Base-by-base conservation (phyloP, 1,284 basidiomycete species). In the Boletus mariae region DNA sequence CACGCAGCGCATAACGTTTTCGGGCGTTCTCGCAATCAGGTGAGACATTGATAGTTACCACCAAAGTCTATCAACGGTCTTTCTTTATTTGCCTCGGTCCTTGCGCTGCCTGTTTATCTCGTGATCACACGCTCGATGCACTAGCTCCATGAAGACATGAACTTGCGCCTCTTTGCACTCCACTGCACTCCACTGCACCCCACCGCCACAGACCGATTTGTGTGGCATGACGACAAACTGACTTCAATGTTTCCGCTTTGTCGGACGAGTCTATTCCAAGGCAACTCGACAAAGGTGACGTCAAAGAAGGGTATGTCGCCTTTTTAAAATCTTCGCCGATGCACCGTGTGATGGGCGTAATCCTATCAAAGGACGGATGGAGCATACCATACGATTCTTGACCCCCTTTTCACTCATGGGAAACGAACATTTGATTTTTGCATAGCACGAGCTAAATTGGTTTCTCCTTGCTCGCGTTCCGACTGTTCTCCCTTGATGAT, bases 401-500 rank as follows among this genome's bases (percentile, higher is more conserved):
- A 34, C 26, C 34, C 17, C 9, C 25, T 45, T 49, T 52, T 38
- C 35, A 35, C n/a, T 20, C 42, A 44, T 49, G 52, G 46, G 45
- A 52, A 59, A 34, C 10, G 7, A 35, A 1, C 23, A 15, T 40
- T 29, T 28, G 23, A 17, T 34, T 3, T 4, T 23, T 38, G 53
- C 44, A 52, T 42, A 45, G 47, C 48, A 17, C 31, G 23, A n/a
- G 11, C 53, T 43, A 60, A 60, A 35, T 53, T 20, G 31, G 45
- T 17, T 20, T 17, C 35, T 31, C 9, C 29, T 20, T 32, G 40
- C 26, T 45, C 28, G 5, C 13, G 12, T 43, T 35, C 52, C 48
- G 49, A 43, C 43, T 15, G 8, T 42, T 9, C 20, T 23, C 37
- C 62, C 61, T 52, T 61, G 35, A 60, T 62, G 61, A 58, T 52